These are phyloP conservation scores for Beta macrorhiza DNA, from an alignment of 179 eudicot genomes.

Conservation along the genomic window DNA sequence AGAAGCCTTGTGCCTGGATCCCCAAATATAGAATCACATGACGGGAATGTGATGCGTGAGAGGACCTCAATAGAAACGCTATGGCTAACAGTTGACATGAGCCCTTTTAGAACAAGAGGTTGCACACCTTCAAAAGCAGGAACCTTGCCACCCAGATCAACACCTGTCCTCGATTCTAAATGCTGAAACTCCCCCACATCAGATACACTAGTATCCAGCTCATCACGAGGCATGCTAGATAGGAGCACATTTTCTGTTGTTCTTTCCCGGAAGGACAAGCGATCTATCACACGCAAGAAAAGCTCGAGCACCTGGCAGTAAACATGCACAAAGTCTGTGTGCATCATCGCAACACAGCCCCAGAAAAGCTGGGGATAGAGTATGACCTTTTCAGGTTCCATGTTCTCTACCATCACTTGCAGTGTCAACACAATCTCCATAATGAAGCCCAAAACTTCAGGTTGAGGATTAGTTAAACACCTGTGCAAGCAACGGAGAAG, in stretches of 20 bases:
- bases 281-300: constrained; percentile 86
- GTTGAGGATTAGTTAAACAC: constrained; percentile 83
- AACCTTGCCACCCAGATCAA: constrained; percentile 55
- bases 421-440: constrained; percentile 91
- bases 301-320: constrained; percentile 98
- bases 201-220: constrained; percentile 55
- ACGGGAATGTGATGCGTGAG: constrained; percentile 81
- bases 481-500: constrained; percentile 92
- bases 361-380: constrained; percentile 98
- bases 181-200: constrained; percentile 72
- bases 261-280: constrained; percentile 82
- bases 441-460: constrained; percentile 81
- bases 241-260: constrained; percentile 96
- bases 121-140: constrained; percentile 96
- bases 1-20: constrained; percentile 85
- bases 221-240: constrained; percentile 97
- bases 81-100: constrained; percentile 89
- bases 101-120: constrained; percentile 95
- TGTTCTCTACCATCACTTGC: constrained; percentile 98
- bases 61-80: constrained; percentile 89
- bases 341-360: constrained; percentile 99
- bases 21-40: constrained; percentile 93
- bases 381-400: constrained; percentile 98
- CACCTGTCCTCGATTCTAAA: constrained; percentile 54
- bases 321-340: constrained; percentile 93